Evolutionary conservation across 495 filamentous ascomycete species (phyloP), one percentile per base, ranked within the genome.

Genomic region (Talaromyces wortmannii): DNA sequence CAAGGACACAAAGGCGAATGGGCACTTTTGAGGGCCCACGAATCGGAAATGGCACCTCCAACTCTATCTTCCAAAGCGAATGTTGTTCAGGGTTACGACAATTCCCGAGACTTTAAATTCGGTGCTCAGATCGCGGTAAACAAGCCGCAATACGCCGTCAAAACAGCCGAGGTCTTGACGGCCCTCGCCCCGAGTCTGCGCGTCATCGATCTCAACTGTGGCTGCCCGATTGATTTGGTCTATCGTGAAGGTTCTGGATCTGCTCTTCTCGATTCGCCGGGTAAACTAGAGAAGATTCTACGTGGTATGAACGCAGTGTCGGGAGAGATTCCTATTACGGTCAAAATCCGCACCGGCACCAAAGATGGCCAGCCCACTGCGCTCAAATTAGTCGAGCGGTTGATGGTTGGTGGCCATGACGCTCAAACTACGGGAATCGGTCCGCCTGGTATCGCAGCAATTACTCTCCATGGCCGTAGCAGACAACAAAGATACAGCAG

Each of bases 301-400:
- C 77, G 90, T 30, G 94, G 92, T 60, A 97, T 98, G 94, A 97
- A 95, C 60, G 80, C 83, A 30, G 90, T 97, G 1, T 94, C 89
- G 7, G 82, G 84, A 18, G 86, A 92, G 53, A 83, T 94, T 8
- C 94, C 94, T 8, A 89, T 97, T 59, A 94, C 89, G 0, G 87
- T 87, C 48, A 98, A 98, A 73, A 92, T 98, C 53, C 84, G 94
- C 33, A 97, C 89, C 81, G 94, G 94, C 43, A 91, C 91, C 7
- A 86, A 79, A 61, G 89, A 96, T 61, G 81, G 81, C 45, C 77
- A 80, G 45, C 89, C 91, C 0, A 96, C 83, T 13, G 91, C 94
- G 0, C 71, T 84, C 52, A 94, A 89, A 64, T 72, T 95, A 29
- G 80, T 88, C 48, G 86, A 95, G 63, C 83, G 91, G n/a, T 79